Evolutionary conservation across 2,329 filamentous ascomycete species (phyloP), one percentile per base, ranked within the genome.

Genomic region (Aspergillus neoniger): DNA sequence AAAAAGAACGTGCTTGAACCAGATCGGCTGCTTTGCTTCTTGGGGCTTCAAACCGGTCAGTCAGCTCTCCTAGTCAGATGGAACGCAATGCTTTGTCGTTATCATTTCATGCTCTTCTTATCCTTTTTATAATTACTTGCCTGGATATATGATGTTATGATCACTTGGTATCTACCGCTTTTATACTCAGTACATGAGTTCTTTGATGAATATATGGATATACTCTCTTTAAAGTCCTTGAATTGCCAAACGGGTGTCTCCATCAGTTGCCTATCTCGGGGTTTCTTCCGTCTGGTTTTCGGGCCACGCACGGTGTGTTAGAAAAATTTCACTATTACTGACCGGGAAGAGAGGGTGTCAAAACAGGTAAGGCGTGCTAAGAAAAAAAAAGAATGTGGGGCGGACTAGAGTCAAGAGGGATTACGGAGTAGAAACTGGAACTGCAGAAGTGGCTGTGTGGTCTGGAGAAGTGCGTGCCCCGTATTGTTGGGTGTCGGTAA

Each of bases 1-100:
- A 60, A 65, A 64, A 65, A 70, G 68, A 68, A 69, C 64, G 67
- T 69, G 67, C 65, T 68, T 61, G 63, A 60, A 55, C 59, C 58
- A 65, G 64, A 68, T 66, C 65, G 64, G 57, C 61, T 67, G 61
- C 63, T 67, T 62, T 61, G 49, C 63, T 65, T 39, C 19, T 36
- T 64, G 63, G 64, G 62, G 62, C 63, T 67, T 64, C 47, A 49
- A 36, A 63, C 62, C 63, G 61, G 59, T 44, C 60, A 54, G 60
- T 36, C 32, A 36, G 32, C 32, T 60, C 57, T 60, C 23, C 38
- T 39, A 62, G 62, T 66, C 39, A 28, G 39, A 55, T 47, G 52
- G 63, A 63, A 59, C 64, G 49, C 50, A 57, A 36, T 36, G 14
- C 49, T 59, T 48, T 60, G 52, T 17, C 17, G 10, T 19, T 43